Evolutionary conservation across 1,139 yeast genomes (phyloP).

Genomic region (Suhomyces taliae): DNA sequence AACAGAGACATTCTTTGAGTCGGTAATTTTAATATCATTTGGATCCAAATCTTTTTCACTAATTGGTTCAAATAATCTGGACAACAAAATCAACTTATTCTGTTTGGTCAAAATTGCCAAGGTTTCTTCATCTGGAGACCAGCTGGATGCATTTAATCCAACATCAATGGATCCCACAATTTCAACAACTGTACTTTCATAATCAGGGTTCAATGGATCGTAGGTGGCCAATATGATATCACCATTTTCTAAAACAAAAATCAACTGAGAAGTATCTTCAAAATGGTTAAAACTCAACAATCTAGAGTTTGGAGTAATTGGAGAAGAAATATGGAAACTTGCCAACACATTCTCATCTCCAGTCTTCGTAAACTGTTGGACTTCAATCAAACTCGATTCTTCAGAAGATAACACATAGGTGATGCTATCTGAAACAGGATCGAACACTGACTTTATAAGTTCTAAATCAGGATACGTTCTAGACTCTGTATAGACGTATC

Average conservation of each 20-base stretch:
- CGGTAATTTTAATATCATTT: conserved; percentile 59
- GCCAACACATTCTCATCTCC: conserved; percentile 58
- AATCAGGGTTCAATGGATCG: conserved; percentile 49
- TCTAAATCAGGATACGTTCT: conserved; percentile 61
- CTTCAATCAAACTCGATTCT: conserved; percentile 55
- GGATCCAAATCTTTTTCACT: conserved; percentile 59
- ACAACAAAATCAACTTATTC: conserved; percentile 61
- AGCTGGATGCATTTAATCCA: conserved; percentile 69
- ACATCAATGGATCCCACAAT: conserved; percentile 85
- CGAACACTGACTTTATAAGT: conserved; percentile 65
- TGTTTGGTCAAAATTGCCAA: conserved; percentile 68
- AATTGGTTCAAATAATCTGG: conserved; percentile 79
- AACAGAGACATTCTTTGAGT: conserved; percentile 86
- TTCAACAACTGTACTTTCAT: conserved; percentile 57
- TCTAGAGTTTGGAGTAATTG: conserved; percentile 25
- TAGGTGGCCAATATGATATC: conserved; percentile 71
- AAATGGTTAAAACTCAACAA: conserved; percentile 60
- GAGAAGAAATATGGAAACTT: conserved; percentile 46
- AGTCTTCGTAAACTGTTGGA: conserved; percentile 54
- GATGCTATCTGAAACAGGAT: conserved; percentile 70
- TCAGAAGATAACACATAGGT: conserved; percentile 65
- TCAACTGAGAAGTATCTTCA: conserved; percentile 60
- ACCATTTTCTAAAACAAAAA: conserved; percentile 64
- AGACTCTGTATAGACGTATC: conserved; percentile 49
- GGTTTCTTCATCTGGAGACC: conserved; percentile 94